Evolutionary conservation across 352 stramenopile species (phyloP), one percentile per base, ranked within the genome.

Genomic region (Globisporangium polare): DNA sequence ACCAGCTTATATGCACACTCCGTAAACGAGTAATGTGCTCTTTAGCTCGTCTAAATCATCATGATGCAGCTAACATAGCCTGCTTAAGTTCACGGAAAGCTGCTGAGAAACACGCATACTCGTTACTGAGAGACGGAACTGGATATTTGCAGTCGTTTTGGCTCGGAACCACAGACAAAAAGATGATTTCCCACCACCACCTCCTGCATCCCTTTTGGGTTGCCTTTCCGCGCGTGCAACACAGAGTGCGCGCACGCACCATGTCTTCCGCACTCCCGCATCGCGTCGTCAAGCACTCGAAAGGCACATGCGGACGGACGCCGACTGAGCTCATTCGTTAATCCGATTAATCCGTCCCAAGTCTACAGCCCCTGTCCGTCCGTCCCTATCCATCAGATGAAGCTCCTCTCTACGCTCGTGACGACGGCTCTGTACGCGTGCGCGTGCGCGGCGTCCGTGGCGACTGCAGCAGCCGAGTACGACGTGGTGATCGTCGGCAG

Each of bases 401-500:
- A 41, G 27, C 49, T 55, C 18, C 42, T 49, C 8, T 8, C 49
- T 12, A 18, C 49, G 26, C 27, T 55, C 8, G 24, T 24, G 15
- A 15, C 26, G 1, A 53, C 47, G 10, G 26, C 27, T 12, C 20
- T 47, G 10, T 55, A 26, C 31, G 15, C 29, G 1, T 60, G n/a
- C 18, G 8, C 37, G 49, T n/a, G n/a, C n/a, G n/a, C n/a, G n/a
- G n/a, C n/a, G n/a, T n/a, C n/a, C n/a, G n/a, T n/a, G n/a, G n/a
- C n/a, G n/a, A 4, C 9, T 5, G 52, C 42, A 45, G 20, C 43
- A 10, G 65, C 66, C 15, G 50, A 60, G 27, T 88, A 79, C 69
- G 74, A 89, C 41, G 77, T 87, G 27, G 69, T 89, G 47, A 62
- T 89, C 46, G 63, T 91, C 31, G 78, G 81, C 37, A 80, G 68